Evolutionary conservation across 208 protist genomes (phyloP).

Genomic region (Acanthamoeba culbertsoni): DNA sequence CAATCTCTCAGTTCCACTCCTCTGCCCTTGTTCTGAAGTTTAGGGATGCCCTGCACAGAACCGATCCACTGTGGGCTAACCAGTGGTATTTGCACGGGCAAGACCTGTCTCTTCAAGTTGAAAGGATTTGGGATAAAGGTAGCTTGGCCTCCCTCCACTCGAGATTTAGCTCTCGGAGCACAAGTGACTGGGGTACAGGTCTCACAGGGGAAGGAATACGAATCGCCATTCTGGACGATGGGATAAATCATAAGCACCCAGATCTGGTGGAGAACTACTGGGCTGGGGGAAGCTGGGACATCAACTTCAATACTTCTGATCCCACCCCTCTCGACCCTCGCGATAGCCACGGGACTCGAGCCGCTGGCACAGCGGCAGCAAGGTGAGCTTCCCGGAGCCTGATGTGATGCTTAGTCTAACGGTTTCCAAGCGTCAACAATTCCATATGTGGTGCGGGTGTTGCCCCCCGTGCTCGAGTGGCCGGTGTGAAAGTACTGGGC

Average conservation of each 20-base stretch:
- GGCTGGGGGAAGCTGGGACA: neutral
- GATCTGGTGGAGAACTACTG: neutral
- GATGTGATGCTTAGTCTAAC: too few species aligned
- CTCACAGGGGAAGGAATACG: neutral
- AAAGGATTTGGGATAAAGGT: neutral
- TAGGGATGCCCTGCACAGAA: neutral
- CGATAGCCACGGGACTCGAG: neutral
- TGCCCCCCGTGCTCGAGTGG: neutral
- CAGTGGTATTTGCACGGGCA: constrained; percentile 40
- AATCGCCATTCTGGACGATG: constrained; percentile 29
- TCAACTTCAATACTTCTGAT: neutral
- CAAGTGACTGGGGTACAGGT: neutral
- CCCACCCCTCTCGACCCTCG: neutral
- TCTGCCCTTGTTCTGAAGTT: neutral
- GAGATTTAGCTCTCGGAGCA: neutral
- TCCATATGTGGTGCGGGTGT: neutral
- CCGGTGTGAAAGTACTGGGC: constrained; percentile 5
- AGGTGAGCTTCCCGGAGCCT: neutral
- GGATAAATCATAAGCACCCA: neutral
- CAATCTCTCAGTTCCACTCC: neutral
- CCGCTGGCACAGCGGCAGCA: neutral
- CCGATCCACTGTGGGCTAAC: neutral
- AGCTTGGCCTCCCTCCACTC: neutral
- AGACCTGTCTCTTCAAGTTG: neutral
- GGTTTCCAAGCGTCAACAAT: constrained; percentile 4